A percentile compares a stretch with the other conserved stretches of the same genome.
Evolutionary conservation across 129 eudicot genomes (phyloP).

Genomic region (Arctium minus): DNA sequence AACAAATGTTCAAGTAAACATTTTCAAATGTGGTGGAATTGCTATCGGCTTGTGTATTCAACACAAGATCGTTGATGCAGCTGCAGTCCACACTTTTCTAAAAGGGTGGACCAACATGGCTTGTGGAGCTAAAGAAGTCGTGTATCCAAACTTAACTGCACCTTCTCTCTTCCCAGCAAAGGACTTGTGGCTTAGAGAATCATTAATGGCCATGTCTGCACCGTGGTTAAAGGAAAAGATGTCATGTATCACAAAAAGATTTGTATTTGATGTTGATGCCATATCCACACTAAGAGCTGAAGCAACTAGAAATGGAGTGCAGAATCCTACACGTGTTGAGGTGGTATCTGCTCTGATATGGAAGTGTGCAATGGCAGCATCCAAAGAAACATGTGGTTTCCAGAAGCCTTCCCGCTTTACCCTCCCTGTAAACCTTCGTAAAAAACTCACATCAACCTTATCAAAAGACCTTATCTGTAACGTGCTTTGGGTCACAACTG

Average conservation of each 20-base stretch:
- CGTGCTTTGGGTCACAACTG: slow-evolving; percentile 6
- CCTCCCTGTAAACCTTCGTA: slow-evolving; percentile 39
- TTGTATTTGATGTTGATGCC: slow-evolving; percentile 13
- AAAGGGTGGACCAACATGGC: neutral
- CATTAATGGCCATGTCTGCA: slow-evolving; percentile 38
- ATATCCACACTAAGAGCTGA: neutral
- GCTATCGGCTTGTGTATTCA: neutral
- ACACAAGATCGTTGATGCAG: neutral
- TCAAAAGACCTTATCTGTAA: slow-evolving; percentile 36
- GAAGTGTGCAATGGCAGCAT: neutral
- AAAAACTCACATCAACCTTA: neutral
- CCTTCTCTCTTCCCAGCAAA: slow-evolving; percentile 24
- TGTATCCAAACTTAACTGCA: neutral
- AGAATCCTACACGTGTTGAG: neutral
- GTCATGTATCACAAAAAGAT: slow-evolving; percentile 31
- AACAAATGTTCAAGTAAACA: slow-evolving; percentile 39
- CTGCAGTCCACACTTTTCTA: neutral
- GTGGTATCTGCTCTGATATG: neutral
- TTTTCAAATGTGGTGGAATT: slow-evolving; percentile 15
- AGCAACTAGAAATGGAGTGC: neutral
- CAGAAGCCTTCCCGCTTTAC: slow-evolving; percentile 30
- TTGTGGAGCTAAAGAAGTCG: neutral
- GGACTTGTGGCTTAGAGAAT: slow-evolving; percentile 35
- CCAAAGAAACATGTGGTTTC: slow-evolving; percentile 6
- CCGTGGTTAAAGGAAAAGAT: slow-evolving; percentile 41